Evolutionary conservation across 2,329 filamentous ascomycete species (phyloP).

Genomic region (Pseudocercospora pini-densiflorae): DNA sequence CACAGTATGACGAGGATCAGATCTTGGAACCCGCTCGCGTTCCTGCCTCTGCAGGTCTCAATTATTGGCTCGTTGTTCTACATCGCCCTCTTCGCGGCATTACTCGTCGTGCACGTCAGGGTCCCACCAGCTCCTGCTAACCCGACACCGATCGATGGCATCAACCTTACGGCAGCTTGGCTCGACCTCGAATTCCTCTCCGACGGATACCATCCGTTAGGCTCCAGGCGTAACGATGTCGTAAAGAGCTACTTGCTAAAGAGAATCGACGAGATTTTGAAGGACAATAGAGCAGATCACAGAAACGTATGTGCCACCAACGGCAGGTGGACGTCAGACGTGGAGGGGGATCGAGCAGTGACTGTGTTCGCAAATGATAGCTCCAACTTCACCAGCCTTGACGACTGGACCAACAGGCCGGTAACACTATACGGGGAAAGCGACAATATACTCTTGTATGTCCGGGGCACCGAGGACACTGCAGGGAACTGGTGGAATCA

Average conservation of each 20-base stretch:
- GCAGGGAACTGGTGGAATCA: constrained; percentile 73
- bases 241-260: constrained; percentile 76
- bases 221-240: constrained; percentile 72
- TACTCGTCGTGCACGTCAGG: constrained; percentile 73
- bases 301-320: constrained; percentile 37
- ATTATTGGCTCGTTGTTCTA: constrained; percentile 78
- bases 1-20: constrained; percentile 20
- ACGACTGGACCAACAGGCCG: constrained; percentile 31
- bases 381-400: constrained; percentile 72
- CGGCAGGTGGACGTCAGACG: constrained; percentile 38
- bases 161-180: constrained; percentile 88
- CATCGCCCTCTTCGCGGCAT: constrained; percentile 73
- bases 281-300: constrained; percentile 60
- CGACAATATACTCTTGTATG: constrained; percentile 89
- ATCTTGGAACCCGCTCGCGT: constrained; percentile 63
- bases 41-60: constrained; percentile 80
- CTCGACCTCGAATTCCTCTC: constrained; percentile 77
- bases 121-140: constrained; percentile 73
- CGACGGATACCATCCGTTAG: constrained; percentile 71
- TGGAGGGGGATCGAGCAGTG: constrained; percentile 35
- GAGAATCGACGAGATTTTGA: constrained; percentile 72
- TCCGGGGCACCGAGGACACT: constrained; percentile 76
- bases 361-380: constrained; percentile 77
- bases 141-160: constrained; percentile 60
- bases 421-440: constrained; percentile 80